Base-by-base conservation (phyloP, 2,329 filamentous ascomycete species). In the Epichloe glyceriae region DNA sequence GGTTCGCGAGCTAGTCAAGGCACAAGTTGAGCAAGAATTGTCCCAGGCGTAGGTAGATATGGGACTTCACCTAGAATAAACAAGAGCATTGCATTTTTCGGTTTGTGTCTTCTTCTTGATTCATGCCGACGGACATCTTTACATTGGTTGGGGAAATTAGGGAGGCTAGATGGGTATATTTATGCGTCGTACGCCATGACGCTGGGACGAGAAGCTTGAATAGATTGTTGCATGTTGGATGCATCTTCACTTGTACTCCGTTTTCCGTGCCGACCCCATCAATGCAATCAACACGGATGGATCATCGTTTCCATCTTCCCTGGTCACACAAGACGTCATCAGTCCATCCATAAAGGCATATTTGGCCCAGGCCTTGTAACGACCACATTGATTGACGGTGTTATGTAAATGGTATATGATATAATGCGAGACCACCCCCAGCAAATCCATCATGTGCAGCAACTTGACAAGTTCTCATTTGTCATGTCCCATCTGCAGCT, bases 1-100 rank as follows among this genome's bases (percentile, higher is more conserved):
- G 20, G 85, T 95, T 17, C 74, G 88, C 55, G 80, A 83, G 60
- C 76, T 94, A 55, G 82, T 96, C 5, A 80, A 83, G 65, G 75
- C 76, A 54, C 81, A 90, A 66, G 86, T 94, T 8, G 82, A 79
- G 53, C 70, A 76, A 60, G 82, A 86, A 65, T 70, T 85, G 34
- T 62, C 66, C 51, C 70, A 59, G 52, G 46, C 54, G 20, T 54
- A 50, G 39, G 43, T 22, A 12, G 11, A 35, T 8, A 22, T 20
- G 20, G 15, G 11, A 14, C 20, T 20, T 20, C 2, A 15, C 26
- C 11, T 30, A 44, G 22, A 17, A 33, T 44, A 8, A 33, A 44
- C 35, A 14, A n/a, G 15, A 41, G 46, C 46, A 48, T 34, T 48
- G 26, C 46, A 17, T 48, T 41, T 40, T 7, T 12, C 30, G 30